phyloP scores from a whole-genome alignment of 257 asterid species.

The Primulina tabacum region DNA sequence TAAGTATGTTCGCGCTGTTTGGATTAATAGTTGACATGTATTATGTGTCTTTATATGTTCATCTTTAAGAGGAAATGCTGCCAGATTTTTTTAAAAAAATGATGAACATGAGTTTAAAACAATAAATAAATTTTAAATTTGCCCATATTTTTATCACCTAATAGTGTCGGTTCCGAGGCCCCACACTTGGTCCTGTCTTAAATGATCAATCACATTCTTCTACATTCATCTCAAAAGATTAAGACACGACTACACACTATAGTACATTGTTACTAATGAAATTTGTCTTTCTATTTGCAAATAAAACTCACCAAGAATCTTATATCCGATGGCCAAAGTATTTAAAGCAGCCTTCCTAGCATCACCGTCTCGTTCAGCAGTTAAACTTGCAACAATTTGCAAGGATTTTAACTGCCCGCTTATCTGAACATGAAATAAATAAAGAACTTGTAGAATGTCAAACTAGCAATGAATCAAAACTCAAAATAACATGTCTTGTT shows the following conservation, averaged over 20 bases:
- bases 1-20: no score
- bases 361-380: constrained; percentile 98
- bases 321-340: constrained; percentile 88
- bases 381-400: constrained; percentile 95
- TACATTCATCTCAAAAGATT: background rate
- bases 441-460: constrained; percentile 16
- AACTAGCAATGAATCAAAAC: background rate
- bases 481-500: constrained; percentile 10
- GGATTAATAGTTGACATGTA: no score
- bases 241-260: background rate
- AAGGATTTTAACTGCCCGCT: constrained; percentile 85
- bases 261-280: background rate
- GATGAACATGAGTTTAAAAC: no score
- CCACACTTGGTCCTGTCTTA: background rate
- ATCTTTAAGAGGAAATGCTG: no score
- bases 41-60: no score
- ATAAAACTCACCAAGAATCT: constrained; percentile 81
- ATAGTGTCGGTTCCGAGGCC: no score
- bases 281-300: constrained; percentile 4
- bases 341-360: constrained; percentile 90
- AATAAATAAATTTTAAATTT: no score
- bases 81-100: no score
- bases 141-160: no score
- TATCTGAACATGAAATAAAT: constrained; percentile 45
- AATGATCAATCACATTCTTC: constrained; percentile 1